Evolutionary conservation across 1,139 yeast species (phyloP), one percentile per base, ranked within the genome.

Genomic region (Suhomyces guaymorum): DNA sequence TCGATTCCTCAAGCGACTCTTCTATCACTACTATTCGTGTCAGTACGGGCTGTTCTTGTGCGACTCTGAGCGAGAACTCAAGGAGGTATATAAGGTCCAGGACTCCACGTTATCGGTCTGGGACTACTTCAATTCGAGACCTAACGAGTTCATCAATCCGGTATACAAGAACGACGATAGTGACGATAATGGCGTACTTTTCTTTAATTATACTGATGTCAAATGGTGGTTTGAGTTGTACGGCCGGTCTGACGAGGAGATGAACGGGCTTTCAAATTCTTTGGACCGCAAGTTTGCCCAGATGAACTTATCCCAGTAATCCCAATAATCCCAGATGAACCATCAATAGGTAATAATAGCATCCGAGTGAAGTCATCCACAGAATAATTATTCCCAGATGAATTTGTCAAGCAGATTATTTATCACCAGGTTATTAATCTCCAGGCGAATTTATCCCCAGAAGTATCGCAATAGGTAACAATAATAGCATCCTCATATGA

Each of bases 1-100:
- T 54, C 66, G 97, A 32, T 89, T 92, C 51, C 61, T 94, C 46
- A 75, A 96, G 48, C 64, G 97, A 32, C 63, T 92, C 35, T 72
- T 88, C 22, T 92, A 92, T 53, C 98, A 92, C 58, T 68, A 85
- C 30, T 88, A 90, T 54, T 86, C 97, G 1, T 89, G 97, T 54
- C 98, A 92, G 56, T 92, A 89, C 57, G 98, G 98, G 3, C 80
- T 96, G 1, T 92, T 92, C 51, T 59, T 94, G 33, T 80, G 77
- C 49, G 85, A 92, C 53, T 73, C 75, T 24, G 96, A 92, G 52
- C 59, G 66, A 31, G 96, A 88, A 43, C 51, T 63, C 7, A 61
- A 59, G 18, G 48, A 52, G 18, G 44, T 51, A 1, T 60, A 68
- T 16, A 55, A 67, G 10, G 61, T 76, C 0, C 56, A 52, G 7